Conservation (phyloP, 2,329 filamentous ascomycete species). For the Colletotrichum shisoi region DNA sequence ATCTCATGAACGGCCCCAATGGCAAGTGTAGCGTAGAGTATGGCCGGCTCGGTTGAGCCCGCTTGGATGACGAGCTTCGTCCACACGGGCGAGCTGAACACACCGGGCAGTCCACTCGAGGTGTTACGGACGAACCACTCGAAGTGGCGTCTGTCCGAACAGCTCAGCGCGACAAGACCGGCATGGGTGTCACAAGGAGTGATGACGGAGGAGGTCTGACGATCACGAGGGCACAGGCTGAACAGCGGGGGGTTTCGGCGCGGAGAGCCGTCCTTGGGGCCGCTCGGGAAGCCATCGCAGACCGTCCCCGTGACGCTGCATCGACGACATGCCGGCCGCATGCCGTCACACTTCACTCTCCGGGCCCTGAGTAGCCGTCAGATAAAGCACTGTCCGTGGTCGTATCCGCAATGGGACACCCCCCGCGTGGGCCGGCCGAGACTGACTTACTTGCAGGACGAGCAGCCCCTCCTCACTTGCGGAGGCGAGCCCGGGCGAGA, state of each 20-base stretch:
- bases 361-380: conserved; percentile 36
- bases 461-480: conserved; percentile 20
- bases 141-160: conserved; percentile 44
- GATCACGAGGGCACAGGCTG: not conserved
- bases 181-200: not conserved
- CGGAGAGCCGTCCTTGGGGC: conserved; percentile 16
- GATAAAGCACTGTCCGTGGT: not conserved
- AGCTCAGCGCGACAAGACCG: not conserved
- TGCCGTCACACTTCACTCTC: conserved; percentile 45
- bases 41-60: conserved; percentile 49
- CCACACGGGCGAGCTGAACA: conserved; percentile 52
- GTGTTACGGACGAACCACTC: conserved; percentile 56
- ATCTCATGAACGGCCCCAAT: conserved; percentile 1
- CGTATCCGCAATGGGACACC: not conserved
- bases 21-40: conserved; percentile 51
- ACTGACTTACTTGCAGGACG: conserved; percentile 36
- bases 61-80: conserved; percentile 50
- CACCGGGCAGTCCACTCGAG: conserved; percentile 49
- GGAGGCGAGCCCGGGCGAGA: not conserved
- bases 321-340: conserved; percentile 39
- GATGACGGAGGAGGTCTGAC: not conserved
- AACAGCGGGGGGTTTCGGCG: not conserved
- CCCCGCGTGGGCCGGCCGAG: not conserved
- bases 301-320: conserved; percentile 41
- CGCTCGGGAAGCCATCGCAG: conserved; percentile 43